These are phyloP conservation scores for Saccharomyces mikatae DNA, from an alignment of 805 yeast genomes.

Conservation along the genomic window DNA sequence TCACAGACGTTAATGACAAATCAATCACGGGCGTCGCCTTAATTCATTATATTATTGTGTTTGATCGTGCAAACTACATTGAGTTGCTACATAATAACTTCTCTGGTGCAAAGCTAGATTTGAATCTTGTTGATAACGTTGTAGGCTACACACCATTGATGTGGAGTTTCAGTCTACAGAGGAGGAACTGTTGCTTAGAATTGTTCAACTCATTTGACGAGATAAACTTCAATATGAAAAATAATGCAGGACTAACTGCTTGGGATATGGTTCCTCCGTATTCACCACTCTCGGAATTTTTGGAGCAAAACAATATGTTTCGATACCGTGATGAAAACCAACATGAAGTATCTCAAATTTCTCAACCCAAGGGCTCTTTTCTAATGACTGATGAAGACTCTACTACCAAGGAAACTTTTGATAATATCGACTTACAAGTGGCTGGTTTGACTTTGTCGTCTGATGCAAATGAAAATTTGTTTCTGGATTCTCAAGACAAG, in stretches of 20 bases:
- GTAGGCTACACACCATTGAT: conserved; percentile 61
- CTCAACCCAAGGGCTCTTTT: background rate
- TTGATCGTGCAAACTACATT: conserved; percentile 40
- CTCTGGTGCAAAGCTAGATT: conserved; percentile 32
- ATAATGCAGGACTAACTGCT: conserved; percentile 34
- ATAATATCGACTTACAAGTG: conserved; percentile 34
- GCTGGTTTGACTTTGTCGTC: conserved; percentile 27
- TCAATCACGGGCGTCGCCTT: conserved; percentile 38
- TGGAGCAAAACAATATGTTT: conserved; percentile 43
- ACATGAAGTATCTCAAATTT: background rate
- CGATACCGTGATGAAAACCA: conserved; percentile 11
- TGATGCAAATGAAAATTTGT: conserved; percentile 6
- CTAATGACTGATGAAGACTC: background rate
- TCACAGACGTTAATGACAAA: conserved; percentile 16
- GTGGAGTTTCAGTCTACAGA: conserved; percentile 75
- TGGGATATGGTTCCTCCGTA: conserved; percentile 50
- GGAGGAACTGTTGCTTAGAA: conserved; percentile 44
- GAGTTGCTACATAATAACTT: conserved; percentile 39
- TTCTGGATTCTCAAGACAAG: conserved; percentile 10
- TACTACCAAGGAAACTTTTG: conserved; percentile 4
- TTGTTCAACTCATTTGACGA: conserved; percentile 61
- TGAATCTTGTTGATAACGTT: conserved; percentile 43
- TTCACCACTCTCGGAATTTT: conserved; percentile 49
- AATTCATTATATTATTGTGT: conserved; percentile 48
- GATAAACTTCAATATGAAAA: conserved; percentile 35